Conservation (phyloP, 352 stramenopile genomes). For the Phytophthora fragariae region DNA sequence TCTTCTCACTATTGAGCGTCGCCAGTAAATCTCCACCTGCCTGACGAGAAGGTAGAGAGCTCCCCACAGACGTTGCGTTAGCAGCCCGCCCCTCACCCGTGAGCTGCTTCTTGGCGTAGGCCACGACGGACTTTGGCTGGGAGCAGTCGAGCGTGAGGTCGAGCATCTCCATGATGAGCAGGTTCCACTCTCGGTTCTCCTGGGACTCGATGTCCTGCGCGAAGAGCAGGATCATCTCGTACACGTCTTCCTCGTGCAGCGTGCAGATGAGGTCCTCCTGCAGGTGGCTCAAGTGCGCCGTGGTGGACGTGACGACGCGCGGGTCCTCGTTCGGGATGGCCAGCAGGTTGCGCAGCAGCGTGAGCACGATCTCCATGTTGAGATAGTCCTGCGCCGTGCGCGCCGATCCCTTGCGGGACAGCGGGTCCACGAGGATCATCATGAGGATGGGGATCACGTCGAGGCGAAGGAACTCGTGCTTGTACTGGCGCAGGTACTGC, state of each 20-base stretch:
- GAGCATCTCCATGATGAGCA: slow-evolving; percentile 92
- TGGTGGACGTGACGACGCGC: slow-evolving; percentile 83
- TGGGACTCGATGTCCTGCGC: slow-evolving; percentile 86
- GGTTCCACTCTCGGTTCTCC: slow-evolving; percentile 88
- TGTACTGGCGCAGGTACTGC: slow-evolving; percentile 85
- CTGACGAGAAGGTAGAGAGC: not conserved
- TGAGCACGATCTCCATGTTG: slow-evolving; percentile 90
- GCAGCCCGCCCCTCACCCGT: not conserved
- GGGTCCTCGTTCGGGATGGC: slow-evolving; percentile 85
- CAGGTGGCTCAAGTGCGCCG: slow-evolving; percentile 76
- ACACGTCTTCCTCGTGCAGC: slow-evolving; percentile 84
- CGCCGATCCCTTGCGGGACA: slow-evolving; percentile 67
- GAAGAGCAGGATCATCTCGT: slow-evolving; percentile 90
- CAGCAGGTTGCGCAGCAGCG: slow-evolving; percentile 71
- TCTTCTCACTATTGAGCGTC: slow-evolving; percentile 69
- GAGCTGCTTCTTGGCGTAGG: slow-evolving; percentile 57
- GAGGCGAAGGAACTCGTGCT: slow-evolving; percentile 82
- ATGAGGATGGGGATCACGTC: slow-evolving; percentile 85
- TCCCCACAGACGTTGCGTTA: not conserved
- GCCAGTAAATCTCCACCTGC: slow-evolving; percentile 44
- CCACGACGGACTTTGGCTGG: slow-evolving; percentile 69
- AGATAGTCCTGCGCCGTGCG: slow-evolving; percentile 80
- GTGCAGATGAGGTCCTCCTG: slow-evolving; percentile 85
- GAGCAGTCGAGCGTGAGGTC: slow-evolving; percentile 81
- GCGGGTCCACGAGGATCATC: slow-evolving; percentile 83